Evolutionary conservation across 2,329 filamentous ascomycete genomes (phyloP), one percentile per base, ranked within the genome.

Genomic region (Boeremia lycopersici): DNA sequence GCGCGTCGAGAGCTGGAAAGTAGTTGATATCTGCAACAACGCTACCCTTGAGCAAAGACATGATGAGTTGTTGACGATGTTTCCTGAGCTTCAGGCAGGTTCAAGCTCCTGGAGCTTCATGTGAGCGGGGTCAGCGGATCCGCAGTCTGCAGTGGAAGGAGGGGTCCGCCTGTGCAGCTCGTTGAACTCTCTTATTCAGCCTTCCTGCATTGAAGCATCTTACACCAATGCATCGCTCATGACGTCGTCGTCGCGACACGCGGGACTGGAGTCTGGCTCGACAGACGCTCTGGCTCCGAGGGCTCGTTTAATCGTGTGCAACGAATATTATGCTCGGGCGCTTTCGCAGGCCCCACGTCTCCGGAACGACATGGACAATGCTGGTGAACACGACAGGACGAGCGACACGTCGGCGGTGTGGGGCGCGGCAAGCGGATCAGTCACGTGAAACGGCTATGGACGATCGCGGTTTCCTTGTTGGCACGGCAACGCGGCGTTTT

Each of bases 11-110:
- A 19, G 61, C 43, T 25, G 63, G 59, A 25, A 63, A 57, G 35
- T 65, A 65, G 28, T 65, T 64, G 36, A 65, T 60, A n/a, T 58
- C 39, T 13, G 60, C 60, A 48, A 59, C n/a, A 33, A 64, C 54
- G 13, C 57, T 47, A 34, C 19, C 13, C 40, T 29, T 13, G 10
- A 10, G 6, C 12, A 17, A 19, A 11, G 2, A 12, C 30, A 36
- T 35, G 13, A 26, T 29, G 10, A 23, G 19, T 9, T 39, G 12
- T 3, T 39, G 11, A 26, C 3, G 19, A 13, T 7, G 11, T 8
- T 26, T 19, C 34, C 19, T 23, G 5, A 19, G 34, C 10, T 15
- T 15, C 25, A 26, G 19, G 4, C 13, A 17, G 12, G 15, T 29
- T 9, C 13, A 25, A 23, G 10, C 23, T 34, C 3, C 26, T 19